These are phyloP conservation scores for Lichina pygmaea DNA, from an alignment of 495 filamentous ascomycete species.

Conservation along the genomic window DNA sequence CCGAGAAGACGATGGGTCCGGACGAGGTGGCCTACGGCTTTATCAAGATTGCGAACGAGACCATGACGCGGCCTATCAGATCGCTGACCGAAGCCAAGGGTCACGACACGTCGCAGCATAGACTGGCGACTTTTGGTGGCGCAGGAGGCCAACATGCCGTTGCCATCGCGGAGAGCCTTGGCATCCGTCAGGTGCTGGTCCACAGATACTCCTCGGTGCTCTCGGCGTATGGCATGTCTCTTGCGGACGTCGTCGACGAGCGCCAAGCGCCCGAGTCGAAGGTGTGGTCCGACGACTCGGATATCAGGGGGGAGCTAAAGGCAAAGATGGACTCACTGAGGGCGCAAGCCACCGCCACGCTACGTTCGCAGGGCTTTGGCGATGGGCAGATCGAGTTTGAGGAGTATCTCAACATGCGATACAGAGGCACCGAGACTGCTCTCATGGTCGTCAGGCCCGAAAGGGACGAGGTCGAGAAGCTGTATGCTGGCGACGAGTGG, in stretches of 20 bases:
- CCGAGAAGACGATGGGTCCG: conserved; percentile 39
- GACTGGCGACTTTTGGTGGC: conserved; percentile 78
- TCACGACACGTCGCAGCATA: conserved; percentile 70
- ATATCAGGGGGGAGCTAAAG: conserved; percentile 10
- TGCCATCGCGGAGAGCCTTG: conserved; percentile 75
- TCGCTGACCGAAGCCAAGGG: conserved; percentile 85
- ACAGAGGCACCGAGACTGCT: conserved; percentile 65
- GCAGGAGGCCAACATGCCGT: conserved; percentile 91
- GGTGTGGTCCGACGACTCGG: conserved; percentile 27
- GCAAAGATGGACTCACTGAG: conserved; percentile 35
- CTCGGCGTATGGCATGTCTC: conserved; percentile 87
- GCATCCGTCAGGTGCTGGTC: conserved; percentile 65
- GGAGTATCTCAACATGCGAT: conserved; percentile 75
- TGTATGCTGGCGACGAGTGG: conserved; percentile 23
- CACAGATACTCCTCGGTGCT: conserved; percentile 86
- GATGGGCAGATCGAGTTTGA: conserved; percentile 51
- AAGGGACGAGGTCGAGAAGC: conserved; percentile 26
- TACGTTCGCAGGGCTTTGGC: conserved; percentile 49
- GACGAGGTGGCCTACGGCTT: conserved; percentile 87
- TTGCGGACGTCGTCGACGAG: conserved; percentile 89
- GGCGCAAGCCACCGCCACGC: conserved; percentile 31
- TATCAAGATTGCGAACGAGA: conserved; percentile 81
- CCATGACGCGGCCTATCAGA: conserved; percentile 82
- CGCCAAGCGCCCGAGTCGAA: conserved; percentile 69
- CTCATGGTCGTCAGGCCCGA: conserved; percentile 51